Evolutionary conservation across 2,329 filamentous ascomycete genomes (phyloP), one percentile per base, ranked within the genome.

Genomic region (Scorias spongiosa): DNA sequence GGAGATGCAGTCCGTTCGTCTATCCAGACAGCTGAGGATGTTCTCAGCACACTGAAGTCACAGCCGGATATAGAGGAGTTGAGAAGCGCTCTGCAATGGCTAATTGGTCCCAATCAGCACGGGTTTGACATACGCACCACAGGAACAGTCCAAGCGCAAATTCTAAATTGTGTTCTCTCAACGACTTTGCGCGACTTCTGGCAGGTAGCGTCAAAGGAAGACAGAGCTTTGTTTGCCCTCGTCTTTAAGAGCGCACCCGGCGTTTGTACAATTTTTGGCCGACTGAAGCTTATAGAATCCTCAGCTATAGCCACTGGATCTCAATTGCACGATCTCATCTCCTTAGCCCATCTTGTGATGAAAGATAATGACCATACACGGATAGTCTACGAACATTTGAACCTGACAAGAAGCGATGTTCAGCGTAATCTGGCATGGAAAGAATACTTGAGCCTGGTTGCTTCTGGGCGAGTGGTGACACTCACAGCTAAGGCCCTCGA

Each of bases 171-270:
- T 2, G 65, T 98, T 30, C 77, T 93, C 46, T 79, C 74, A 12
- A 75, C 79, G 29, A 87, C 83, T 20, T 67, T 86, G 7, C 83
- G 84, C 1, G 84, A 88, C 57, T 93, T 89, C 62, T 96, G 91
- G 89, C 58, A 69, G 2, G 55, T 76, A 8, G 57, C 89, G n/a
- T 47, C 56, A 14, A 36, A 44, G 18, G 45, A 48, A 9, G 71
- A 72, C 34, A 52, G 68, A 1, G 60, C 64, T 36, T 60, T 74
- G 2, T 63, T 96, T 12, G 52, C 84, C 1, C 60, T 64, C 46
- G 84, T 79, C 55, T 65, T 98, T 5, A 72, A 71, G 45, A 94
- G 79, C 56, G 68, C 91, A 12, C 72, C 80, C 2, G 88, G 87
- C 0, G 61, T 94, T 29, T 89, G 86, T 48, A 81, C 84, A n/a